Evolutionary conservation across 805 yeast species (phyloP).

Genomic region (Candida krabiensis): DNA sequence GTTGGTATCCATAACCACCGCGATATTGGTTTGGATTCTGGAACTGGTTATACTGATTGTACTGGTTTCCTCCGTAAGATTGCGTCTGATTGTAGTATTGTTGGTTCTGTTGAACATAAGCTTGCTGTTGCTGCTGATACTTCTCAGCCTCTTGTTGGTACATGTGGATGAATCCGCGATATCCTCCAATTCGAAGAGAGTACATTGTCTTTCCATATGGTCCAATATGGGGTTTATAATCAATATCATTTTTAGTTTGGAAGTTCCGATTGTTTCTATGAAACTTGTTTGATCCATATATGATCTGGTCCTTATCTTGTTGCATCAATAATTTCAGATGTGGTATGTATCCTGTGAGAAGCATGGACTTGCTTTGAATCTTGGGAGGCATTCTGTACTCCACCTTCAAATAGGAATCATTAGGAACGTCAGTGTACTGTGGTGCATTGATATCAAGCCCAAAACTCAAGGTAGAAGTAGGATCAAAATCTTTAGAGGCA

Average conservation of each 20-base stretch:
- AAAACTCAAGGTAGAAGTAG: conserved; percentile 36
- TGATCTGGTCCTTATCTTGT: conserved; percentile 65
- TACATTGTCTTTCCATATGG: conserved; percentile 48
- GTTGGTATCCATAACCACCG: neutral
- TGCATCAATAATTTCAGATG: conserved; percentile 59
- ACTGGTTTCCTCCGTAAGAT: conserved; percentile 11
- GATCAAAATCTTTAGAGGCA: conserved; percentile 36
- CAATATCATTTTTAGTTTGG: conserved; percentile 26
- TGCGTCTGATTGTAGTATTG: conserved; percentile 12
- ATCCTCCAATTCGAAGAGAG: conserved; percentile 52
- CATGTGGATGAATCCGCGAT: conserved; percentile 42
- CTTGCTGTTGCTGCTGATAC: conserved; percentile 22
- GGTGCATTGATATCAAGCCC: conserved; percentile 40
- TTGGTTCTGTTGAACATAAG: conserved; percentile 13
- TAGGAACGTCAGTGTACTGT: conserved; percentile 43
- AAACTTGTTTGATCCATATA: conserved; percentile 44
- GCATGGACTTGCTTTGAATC: conserved; percentile 72
- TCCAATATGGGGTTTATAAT: conserved; percentile 46
- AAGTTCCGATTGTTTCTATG: conserved; percentile 30
- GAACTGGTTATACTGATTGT: conserved; percentile 20
- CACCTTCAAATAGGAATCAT: conserved; percentile 39
- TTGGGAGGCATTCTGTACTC: conserved; percentile 63
- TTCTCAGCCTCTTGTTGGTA: conserved; percentile 28
- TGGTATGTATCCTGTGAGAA: conserved; percentile 74
- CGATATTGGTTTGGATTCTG: conserved; percentile 13